phyloP scores from a whole-genome alignment of 208 protist genomes.

The Acanthamoeba castellanii region DNA sequence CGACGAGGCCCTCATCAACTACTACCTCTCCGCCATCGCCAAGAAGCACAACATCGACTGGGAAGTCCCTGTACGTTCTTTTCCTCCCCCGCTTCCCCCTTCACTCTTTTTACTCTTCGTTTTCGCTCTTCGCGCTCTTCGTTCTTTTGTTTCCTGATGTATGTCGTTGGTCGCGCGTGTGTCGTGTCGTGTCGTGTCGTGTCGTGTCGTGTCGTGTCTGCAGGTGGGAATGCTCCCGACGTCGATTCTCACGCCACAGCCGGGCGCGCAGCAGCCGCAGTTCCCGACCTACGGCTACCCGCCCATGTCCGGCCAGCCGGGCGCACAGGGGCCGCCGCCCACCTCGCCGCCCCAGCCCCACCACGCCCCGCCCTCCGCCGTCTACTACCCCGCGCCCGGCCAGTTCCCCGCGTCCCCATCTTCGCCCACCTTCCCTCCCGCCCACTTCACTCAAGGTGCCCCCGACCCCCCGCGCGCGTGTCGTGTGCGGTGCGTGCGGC shows the following conservation, averaged over 20 bases:
- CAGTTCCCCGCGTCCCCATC: neutral
- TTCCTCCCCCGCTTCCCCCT: neutral
- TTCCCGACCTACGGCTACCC: neutral
- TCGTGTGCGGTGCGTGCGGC: no score
- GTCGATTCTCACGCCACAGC: constrained; percentile 32
- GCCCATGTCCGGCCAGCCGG: neutral
- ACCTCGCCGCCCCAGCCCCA: neutral
- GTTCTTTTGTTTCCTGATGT: neutral
- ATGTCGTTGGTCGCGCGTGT: neutral
- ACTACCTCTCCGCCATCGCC: constrained; percentile 72
- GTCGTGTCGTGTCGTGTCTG: no score
- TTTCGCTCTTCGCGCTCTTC: neutral
- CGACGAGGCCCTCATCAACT: constrained; percentile 73
- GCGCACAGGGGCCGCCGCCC: neutral
- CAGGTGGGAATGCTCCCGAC: constrained; percentile 49
- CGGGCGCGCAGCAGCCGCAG: constrained; percentile 17
- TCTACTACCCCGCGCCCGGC: neutral
- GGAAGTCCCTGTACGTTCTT: constrained; percentile 51
- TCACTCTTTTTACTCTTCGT: neutral
- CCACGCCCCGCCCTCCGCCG: neutral
- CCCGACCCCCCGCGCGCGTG: no score
- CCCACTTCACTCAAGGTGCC: neutral
- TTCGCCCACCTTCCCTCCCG: neutral
- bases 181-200: no score
- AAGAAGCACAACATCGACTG: constrained; percentile 75